Conservation (phyloP, 495 filamentous ascomycete genomes). For the Aeminium ludgeri region DNA sequence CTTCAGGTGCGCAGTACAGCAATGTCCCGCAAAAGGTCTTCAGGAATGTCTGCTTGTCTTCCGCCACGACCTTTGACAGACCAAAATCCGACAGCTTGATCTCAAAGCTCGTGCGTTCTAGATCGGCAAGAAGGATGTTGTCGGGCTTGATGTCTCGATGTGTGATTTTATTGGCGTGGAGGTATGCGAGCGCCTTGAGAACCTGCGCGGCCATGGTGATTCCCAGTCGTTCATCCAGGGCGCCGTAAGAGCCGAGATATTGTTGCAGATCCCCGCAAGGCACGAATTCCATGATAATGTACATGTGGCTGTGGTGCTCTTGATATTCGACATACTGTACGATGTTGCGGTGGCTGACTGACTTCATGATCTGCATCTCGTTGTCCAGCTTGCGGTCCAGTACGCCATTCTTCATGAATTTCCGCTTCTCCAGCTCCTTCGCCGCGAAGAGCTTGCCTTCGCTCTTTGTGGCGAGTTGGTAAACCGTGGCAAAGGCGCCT, state of each 20-base stretch:
- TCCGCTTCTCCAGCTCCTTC: slow-evolving; percentile 79
- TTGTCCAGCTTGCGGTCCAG: slow-evolving; percentile 77
- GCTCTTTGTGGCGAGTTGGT: slow-evolving; percentile 62
- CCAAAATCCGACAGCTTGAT: slow-evolving; percentile 95
- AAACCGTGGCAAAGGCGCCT: slow-evolving; percentile 85
- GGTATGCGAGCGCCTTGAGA: slow-evolving; percentile 64
- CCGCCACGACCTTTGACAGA: slow-evolving; percentile 79
- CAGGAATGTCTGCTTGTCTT: slow-evolving; percentile 67
- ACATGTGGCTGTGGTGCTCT: slow-evolving; percentile 58
- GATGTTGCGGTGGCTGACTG: slow-evolving; percentile 70
- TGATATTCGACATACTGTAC: slow-evolving; percentile 77
- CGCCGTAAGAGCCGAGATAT: slow-evolving; percentile 41
- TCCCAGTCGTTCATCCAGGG: slow-evolving; percentile 49
- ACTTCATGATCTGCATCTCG: slow-evolving; percentile 86
- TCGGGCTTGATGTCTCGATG: slow-evolving; percentile 97
- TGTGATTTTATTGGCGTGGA: slow-evolving; percentile 73
- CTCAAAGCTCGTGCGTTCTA: slow-evolving; percentile 41
- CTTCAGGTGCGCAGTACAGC: slow-evolving; percentile 89
- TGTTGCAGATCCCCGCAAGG: slow-evolving; percentile 65
- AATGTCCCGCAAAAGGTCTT: slow-evolving; percentile 94
- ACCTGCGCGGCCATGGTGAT: slow-evolving; percentile 60
- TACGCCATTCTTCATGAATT: slow-evolving; percentile 75
- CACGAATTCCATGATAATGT: slow-evolving; percentile 96
- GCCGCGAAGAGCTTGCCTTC: slow-evolving; percentile 69
- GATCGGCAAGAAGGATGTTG: slow-evolving; percentile 69